Evolutionary conservation across 768 basidiomycete genomes (phyloP), one percentile per base, ranked within the genome.

Genomic region (Mycena floridula): DNA sequence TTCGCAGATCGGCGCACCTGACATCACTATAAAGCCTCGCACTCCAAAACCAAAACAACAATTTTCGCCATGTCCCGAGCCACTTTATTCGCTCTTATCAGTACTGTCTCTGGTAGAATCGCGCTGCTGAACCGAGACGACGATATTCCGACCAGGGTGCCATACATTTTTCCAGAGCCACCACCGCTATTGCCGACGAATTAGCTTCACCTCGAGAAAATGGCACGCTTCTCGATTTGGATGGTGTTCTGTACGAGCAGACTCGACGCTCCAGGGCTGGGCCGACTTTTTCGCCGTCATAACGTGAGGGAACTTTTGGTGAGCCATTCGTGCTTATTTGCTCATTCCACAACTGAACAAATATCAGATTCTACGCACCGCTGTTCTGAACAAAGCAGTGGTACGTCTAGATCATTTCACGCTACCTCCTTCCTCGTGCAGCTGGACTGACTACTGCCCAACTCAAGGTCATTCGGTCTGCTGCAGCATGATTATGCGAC

Each of bases 101-200:
- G 28, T 9, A 32, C 28, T 9, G 28, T n/a, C 11, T 9, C 11
- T 32, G 11, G 11, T n/a, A 9, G n/a, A 18, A 38, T 16, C 11
- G 1, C 8, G 0, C 22, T 44, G 11, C 20, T 55, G n/a, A 49
- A 46, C 27, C 57, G 67, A 22, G 68, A 72, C 43, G 61, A 66
- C 47, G 56, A 65, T 36, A 50, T 66, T 23, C 67, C 70, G 39
- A 69, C 70, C 16, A 63, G 70, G 15, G 65, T 72, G 25, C 70
- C 70, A 4, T 72, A 72, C 26, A 53, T 70, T 6, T 66, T 70
- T 42, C 70, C 70, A 3, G 40, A 59, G 4, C 68, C 69, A 1
- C 16, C 32, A 15, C 25, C 15, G 12, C 68, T 67, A 59, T 70
- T 22, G 67, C 69, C 25, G 68, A 69, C 43, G 57, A 54, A 5